phyloP scores from a whole-genome alignment of 257 asterid genomes.

The Gardenia jasminoides region DNA sequence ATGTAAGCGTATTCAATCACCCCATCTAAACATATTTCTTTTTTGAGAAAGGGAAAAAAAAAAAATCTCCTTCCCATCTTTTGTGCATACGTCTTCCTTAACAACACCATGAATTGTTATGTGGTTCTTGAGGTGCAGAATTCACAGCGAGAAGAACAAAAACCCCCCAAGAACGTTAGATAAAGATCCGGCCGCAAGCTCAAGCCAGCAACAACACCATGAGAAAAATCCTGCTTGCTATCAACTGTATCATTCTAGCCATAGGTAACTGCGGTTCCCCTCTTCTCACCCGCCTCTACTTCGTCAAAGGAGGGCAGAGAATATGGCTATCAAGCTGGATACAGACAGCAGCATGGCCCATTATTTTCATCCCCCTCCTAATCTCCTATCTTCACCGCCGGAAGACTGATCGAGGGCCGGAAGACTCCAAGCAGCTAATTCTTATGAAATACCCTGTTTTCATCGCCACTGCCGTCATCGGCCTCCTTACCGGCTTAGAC shows the following conservation, averaged over 20 bases:
- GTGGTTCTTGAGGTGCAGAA: too few species aligned
- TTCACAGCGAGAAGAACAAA: too few species aligned
- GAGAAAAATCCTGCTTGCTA: background rate
- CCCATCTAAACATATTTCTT: too few species aligned
- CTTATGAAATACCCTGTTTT: conserved; percentile 9
- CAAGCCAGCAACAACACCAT: background rate
- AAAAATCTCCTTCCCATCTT: too few species aligned
- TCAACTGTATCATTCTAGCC: background rate
- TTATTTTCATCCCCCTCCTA: conserved; percentile 12
- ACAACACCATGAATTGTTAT: too few species aligned
- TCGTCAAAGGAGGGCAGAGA: conserved; percentile 21
- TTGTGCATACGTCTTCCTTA: too few species aligned
- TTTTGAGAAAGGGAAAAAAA: too few species aligned
- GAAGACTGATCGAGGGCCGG: background rate
- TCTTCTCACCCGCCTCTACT: conserved; percentile 17
- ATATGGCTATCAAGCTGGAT: conserved; percentile 24
- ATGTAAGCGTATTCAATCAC: too few species aligned
- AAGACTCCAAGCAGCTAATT: background rate
- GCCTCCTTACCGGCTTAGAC: conserved; percentile 7
- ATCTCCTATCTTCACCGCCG: conserved; percentile 2
- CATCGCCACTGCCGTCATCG: conserved; percentile 3
- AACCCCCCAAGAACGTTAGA: background rate
- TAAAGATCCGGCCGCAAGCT: background rate
- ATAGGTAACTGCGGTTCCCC: conserved; percentile 8
- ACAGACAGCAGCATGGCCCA: conserved; percentile 14